Conservation (phyloP, 2,329 filamentous ascomycete genomes). For the Phyllosticta capitalensis region DNA sequence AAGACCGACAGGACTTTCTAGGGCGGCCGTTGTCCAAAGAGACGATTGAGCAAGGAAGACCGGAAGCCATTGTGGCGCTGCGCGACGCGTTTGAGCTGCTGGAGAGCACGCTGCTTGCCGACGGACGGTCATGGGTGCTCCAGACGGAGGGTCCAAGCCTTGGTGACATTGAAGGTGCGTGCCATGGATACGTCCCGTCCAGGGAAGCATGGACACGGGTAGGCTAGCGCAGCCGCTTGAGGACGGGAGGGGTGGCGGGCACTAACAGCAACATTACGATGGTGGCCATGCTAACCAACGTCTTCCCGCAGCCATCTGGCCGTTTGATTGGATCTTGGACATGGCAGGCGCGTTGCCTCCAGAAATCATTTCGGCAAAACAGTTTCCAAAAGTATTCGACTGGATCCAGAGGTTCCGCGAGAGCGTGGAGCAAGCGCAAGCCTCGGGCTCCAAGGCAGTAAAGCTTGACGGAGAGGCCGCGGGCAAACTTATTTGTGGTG, state of each 20-base stretch:
- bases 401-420: constrained; percentile 56
- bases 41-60: constrained; percentile 33
- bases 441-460: constrained; percentile 30
- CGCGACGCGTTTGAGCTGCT: constrained; percentile 46
- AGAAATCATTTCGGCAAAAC: constrained; percentile 40
- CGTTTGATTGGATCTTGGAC: constrained; percentile 54
- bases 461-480: constrained; percentile 47
- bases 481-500: constrained; percentile 35
- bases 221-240: too few relatives aligned
- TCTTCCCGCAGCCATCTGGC: constrained; percentile 44
- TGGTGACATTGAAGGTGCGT: constrained; percentile 55
- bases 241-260: neutral
- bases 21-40: constrained; percentile 35
- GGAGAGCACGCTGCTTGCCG: constrained; percentile 53
- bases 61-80: constrained; percentile 49
- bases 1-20: constrained; percentile 45
- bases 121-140: constrained; percentile 58
- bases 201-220: neutral
- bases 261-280: neutral
- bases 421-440: constrained; percentile 36
- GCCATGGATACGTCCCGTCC: neutral
- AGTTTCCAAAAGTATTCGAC: constrained; percentile 51
- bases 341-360: constrained; percentile 48
- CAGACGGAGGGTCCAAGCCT: constrained; percentile 44
- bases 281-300: constrained; percentile 2